Evolutionary conservation across 1,139 yeast genomes (phyloP), one percentile per base, ranked within the genome.

Genomic region (Saccharomyces uvarum): DNA sequence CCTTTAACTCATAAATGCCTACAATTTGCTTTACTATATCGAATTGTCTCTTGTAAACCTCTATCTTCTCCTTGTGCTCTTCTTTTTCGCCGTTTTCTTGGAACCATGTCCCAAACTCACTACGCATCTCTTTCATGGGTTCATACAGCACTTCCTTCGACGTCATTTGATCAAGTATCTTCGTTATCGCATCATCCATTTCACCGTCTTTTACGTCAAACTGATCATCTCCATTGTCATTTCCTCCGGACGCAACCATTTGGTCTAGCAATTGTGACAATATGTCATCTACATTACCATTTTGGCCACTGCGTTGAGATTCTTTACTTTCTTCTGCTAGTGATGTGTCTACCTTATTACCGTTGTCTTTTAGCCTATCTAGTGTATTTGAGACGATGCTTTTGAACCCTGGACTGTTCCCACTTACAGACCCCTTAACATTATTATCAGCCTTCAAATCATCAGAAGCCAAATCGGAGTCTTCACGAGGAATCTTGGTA

Each of bases 91-190:
- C 71, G 60, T 77, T 72, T 53, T 74, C 77, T 49, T 73, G 73
- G 66, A 79, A 61, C 70, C 75, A 73, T 33, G 59, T 51, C 4
- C 68, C 67, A 66, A 82, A 84, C 61, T 88, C 88, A 21, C 76
- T 73, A 59, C 85, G 82, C 70, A 91, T 77, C 58, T 89, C 96
- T 65, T 84, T 86, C 73, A 93, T 80, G 2, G 98, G 97, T 62
- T 87, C 96, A 67, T 88, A 91, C 51, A 93, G 76, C 31, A 91
- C 88, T 56, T 86, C 95, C 68, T 89, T 91, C 6, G 95, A 84
- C 19, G 95, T 82, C 70, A 93, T 78, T 68, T 89, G 95, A 58
- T 84, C 86, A 65, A 93, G 77, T 84, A 91, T 84, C 53, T 87
- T 90, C 28, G 81, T 79, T 59, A 91, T 76, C 49, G 91, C 75